phyloP scores from a whole-genome alignment of 2,329 filamentous ascomycete genomes.

The Colletotrichum sp. region DNA sequence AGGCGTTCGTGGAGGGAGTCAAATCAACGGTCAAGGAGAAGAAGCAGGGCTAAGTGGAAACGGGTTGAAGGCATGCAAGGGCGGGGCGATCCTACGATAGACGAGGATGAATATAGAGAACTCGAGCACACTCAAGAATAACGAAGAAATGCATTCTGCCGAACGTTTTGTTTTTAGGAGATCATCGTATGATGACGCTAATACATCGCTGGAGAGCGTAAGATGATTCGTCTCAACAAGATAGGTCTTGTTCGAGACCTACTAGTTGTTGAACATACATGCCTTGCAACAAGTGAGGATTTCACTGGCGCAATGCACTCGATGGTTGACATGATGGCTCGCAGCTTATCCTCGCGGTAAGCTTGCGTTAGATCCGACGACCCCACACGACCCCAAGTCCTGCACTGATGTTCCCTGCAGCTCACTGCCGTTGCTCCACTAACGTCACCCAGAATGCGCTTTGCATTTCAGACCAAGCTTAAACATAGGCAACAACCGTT shows the following conservation, averaged over 20 bases:
- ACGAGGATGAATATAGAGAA: not conserved
- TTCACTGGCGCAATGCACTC: not conserved
- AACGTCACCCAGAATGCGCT: constrained; percentile 11
- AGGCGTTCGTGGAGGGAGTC: constrained; percentile 89
- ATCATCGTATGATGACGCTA: not conserved
- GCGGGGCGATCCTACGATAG: not conserved
- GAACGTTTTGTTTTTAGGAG: not conserved
- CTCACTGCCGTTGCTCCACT: constrained; percentile 10
- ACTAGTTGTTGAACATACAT: not conserved
- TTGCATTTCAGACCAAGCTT: not conserved
- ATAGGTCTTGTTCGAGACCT: not conserved
- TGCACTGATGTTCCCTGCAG: not conserved
- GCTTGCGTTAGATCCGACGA: not conserved
- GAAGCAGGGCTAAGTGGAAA: constrained; percentile 25
- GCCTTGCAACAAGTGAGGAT: not conserved
- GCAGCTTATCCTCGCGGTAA: not conserved
- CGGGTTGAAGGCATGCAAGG: not conserved
- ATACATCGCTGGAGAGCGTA: not conserved
- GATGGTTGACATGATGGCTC: not conserved
- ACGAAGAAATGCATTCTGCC: not conserved
- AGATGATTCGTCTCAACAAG: not conserved
- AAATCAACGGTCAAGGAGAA: constrained; percentile 77
- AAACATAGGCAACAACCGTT: not conserved
- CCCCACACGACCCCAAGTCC: constrained; percentile 9
- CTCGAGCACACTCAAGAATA: not conserved